Base-by-base conservation (phyloP, 345 rosid species). In the Cochlearia excelsa region DNA sequence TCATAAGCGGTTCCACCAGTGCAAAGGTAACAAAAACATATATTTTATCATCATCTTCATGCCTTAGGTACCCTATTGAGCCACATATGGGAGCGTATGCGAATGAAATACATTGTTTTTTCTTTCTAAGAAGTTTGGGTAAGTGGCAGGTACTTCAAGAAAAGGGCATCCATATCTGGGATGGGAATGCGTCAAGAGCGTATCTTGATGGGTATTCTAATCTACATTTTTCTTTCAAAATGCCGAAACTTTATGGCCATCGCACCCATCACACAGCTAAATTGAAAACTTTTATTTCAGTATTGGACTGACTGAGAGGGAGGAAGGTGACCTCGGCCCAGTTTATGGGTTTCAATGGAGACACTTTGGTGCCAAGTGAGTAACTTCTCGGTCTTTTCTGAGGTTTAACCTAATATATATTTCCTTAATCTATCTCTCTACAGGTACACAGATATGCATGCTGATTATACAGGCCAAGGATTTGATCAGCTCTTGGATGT, bases 281-380 rank as follows among this genome's bases (percentile, higher is more conserved):
- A 39, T 0, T 30, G 9, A 34, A 23, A 9, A 0, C n/a, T 30
- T 68, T 31, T 26, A 75, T 69, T 59, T 50, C 82, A 90, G 97
- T 67, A 46, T 87, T 65, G 99, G 93, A 53, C 59, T 94, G 72
- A 78, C 67, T 51, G 95, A 80, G 44, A 80, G 96, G 63, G 96
- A 87, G 72, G 97, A 82, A 69, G 97, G 96, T 68, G 97, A 94
- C 79, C 76, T 94, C 34, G 99, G 99, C 60, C 95, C 97, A 16
- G 79, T 94, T 7, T 94, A 87, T 73, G 97, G 99, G 52, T 94
- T 94, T 74, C 99, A 94, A 72, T 94, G 99, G 99, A 87, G 99
- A 58, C 97, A 90, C 73, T 94, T 90, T 80, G 99, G 97, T 57
- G 97, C 99, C 38, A 83, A 87, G 97, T 94, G 63, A 38, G 72